Base-by-base conservation (phyloP, 148 eudicot genomes). In the Rhododendron simsii region DNA sequence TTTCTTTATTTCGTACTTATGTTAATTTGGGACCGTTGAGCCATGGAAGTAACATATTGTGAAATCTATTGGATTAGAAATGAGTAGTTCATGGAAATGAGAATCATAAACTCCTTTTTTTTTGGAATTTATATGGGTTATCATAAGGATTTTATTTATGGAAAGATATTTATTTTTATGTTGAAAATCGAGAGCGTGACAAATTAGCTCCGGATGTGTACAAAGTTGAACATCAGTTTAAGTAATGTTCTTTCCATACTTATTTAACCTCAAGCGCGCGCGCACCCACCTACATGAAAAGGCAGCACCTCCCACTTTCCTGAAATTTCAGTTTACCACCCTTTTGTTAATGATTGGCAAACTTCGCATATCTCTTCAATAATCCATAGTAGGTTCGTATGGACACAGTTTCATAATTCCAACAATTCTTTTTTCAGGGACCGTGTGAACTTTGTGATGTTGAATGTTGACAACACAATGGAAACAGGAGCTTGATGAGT, bases 401-500 rank as follows among this genome's bases (percentile, higher is more conserved):
- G 23, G 0, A 61, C 21, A 18, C 51, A 57, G 23, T 57, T 78
- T 7, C 51, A 45, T 80, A 15, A 33, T 75, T 73, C 81, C 61
- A 41, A 12, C 61, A 55, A 7, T 2, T 35, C 53, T 45, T 45
- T 61, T 37, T 90, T 86, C 91, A 95, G 98, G 94, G 95, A 94
- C 87, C 92, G 91, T 23, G 98, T 98, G 57, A 98, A 98, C 90
- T 98, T 98, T 89, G 98, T 98, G 82, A 94, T 95, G 98, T 91
- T 98, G 82, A 98, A 98, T 86, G 99, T 95, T 47, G 98, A 98
- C 85, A 98, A 95, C 92, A 98, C 99, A 93, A 80, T 98, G 99
- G 98, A 98, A 98, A 84, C 98, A 98, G 80, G 99, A 98, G 91
- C 93, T 98, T 69, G 99, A 98, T 44, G 98, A 98, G 87, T 98